Evolutionary conservation across 768 basidiomycete species (phyloP).

Genomic region (Tulasnella sp.): DNA sequence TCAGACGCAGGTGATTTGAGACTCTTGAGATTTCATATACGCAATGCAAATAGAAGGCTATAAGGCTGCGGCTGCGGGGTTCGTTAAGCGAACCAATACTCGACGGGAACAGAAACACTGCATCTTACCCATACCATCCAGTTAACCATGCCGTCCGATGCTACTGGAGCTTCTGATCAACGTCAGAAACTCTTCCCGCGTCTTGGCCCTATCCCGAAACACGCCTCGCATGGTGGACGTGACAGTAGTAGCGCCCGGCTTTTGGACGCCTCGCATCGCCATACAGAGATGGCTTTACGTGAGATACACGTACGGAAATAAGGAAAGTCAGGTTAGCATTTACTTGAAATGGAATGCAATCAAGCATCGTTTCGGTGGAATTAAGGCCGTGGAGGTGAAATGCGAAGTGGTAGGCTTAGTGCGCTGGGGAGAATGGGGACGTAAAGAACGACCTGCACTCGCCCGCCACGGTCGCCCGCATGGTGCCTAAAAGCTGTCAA

Average conservation of each 20-base stretch:
- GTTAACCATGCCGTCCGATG: not conserved
- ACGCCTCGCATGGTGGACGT: constrained; percentile 98
- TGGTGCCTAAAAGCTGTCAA: no score
- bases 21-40: no score
- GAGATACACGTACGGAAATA: not conserved
- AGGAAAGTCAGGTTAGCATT: not conserved
- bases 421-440: not conserved
- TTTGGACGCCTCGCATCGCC: constrained; percentile 99
- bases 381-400: not conserved
- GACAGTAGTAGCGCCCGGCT: constrained; percentile 88
- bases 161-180: constrained; percentile 37
- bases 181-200: constrained; percentile 90
- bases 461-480: no score
- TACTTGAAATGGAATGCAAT: constrained; percentile 7
- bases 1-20: no score
- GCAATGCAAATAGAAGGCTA: no score
- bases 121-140: not conserved
- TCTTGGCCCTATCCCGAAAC: constrained; percentile 98
- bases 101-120: not conserved
- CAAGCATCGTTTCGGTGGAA: not conserved
- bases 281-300: constrained; percentile 80
- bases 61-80: not conserved
- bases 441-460: not conserved
- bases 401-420: not conserved
- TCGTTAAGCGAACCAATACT: not conserved